Conservation (phyloP, 192 early-diverging fungal species). For the Dissophora globulifera region DNA sequence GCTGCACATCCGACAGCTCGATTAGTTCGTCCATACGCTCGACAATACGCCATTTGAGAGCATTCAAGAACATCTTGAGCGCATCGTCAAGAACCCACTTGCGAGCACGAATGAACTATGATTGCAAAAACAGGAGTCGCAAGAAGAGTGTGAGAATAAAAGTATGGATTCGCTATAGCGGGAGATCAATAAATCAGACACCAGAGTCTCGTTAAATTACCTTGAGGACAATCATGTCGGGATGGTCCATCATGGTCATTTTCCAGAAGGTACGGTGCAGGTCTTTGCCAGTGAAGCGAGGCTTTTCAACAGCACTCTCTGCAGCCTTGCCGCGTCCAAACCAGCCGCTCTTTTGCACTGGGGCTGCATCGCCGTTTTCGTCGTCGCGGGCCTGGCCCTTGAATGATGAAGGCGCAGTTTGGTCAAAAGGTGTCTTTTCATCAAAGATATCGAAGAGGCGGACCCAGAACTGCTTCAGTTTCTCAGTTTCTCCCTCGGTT, state of each 20-base stretch:
- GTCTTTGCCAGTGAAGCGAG: conserved; percentile 29
- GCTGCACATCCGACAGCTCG: conserved; percentile 57
- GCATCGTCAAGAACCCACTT: conserved; percentile 90
- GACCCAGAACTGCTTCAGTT: conserved; percentile 48
- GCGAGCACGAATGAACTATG: conserved; percentile 83
- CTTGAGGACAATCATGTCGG: conserved; percentile 46
- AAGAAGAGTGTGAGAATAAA: not conserved
- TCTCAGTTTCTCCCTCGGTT: conserved; percentile 38
- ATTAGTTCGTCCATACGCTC: conserved; percentile 63
- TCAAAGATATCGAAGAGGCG: conserved; percentile 55
- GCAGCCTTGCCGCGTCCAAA: conserved; percentile 26
- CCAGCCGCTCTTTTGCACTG: conserved; percentile 25
- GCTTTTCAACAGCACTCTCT: not conserved
- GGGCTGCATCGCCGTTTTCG: not conserved
- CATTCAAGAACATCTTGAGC: conserved; percentile 74
- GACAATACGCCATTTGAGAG: conserved; percentile 81
- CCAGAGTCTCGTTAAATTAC: not conserved
- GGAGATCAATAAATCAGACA: not conserved
- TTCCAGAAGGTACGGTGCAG: conserved; percentile 36
- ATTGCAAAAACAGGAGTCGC: not conserved
- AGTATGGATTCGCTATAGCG: not conserved
- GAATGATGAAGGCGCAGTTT: conserved; percentile 38
- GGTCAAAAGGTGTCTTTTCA: conserved; percentile 43
- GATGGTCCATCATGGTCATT: conserved; percentile 48
- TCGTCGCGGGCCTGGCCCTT: conserved; percentile 47